Evolutionary conservation across 768 basidiomycete species (phyloP).

Genomic region (Chalciporus chontae): DNA sequence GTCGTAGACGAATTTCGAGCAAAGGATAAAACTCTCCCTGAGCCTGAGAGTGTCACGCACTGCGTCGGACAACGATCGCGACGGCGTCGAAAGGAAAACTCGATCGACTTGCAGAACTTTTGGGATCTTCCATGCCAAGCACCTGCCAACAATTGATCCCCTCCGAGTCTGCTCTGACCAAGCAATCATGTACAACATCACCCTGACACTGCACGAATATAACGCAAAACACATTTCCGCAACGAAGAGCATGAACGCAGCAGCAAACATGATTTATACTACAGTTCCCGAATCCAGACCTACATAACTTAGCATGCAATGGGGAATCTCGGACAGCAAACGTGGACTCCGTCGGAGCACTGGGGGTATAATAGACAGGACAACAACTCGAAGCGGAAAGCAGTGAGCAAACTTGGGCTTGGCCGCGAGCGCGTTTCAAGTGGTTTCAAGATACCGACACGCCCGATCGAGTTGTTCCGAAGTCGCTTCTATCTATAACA

Average conservation of each 20-base stretch:
- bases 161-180: too few species aligned
- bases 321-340: not conserved
- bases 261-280: not conserved
- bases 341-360: too few species aligned
- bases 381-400: not conserved
- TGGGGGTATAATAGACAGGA: not conserved
- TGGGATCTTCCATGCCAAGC: not conserved
- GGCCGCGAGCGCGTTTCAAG: not conserved
- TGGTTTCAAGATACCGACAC: slow-evolving; percentile 7
- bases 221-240: too few species aligned
- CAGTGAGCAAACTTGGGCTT: too few species aligned
- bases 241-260: not conserved
- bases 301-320: not conserved
- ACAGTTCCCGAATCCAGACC: not conserved
- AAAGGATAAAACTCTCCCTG: slow-evolving; percentile 10
- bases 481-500: slow-evolving; percentile 18
- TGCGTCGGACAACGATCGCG: slow-evolving; percentile 13
- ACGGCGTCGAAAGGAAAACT: slow-evolving; percentile 8
- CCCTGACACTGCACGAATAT: too few species aligned
- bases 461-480: slow-evolving; percentile 22
- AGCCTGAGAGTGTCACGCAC: too few species aligned
- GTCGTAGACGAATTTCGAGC: slow-evolving; percentile 16
- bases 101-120: not conserved
- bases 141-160: too few species aligned
- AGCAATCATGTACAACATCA: too few species aligned